Base-by-base conservation (phyloP, 2,329 filamentous ascomycete genomes). In the Xenoacremonium recifei region DNA sequence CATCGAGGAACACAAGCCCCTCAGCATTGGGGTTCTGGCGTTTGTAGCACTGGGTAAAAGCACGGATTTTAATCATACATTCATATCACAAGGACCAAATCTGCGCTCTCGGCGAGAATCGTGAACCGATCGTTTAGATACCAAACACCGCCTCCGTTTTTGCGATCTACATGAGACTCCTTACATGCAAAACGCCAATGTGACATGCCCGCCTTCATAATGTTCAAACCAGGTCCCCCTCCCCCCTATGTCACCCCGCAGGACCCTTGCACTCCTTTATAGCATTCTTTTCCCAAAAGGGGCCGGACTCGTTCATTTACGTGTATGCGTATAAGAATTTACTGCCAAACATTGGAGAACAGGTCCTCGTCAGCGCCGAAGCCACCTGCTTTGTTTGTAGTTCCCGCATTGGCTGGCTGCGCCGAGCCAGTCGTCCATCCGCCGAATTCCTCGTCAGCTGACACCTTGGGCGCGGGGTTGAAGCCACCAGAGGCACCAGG, bases 321-420 rank as follows among this genome's bases (percentile, higher is more conserved):
- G 41, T 48, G 33, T 42, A 42, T 41, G n/a, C n/a, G 38, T 45
- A 42, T 37, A 40, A 32, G 9, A 10, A 9, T 29, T 45, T 67
- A 96, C 70, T 90, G 80, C 92, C 92, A 97, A 37, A 97, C 92
- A 66, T 97, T 97, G 21, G 86, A 90, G 67, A 97, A 97, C 58
- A 97, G 65, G 69, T 97, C 92, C 52, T 96, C 92, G 40, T 80
- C 83, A 39, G 76, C 80, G 16, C 79, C 82, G 53, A 84, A 80
- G 12, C 79, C 79, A 17, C 75, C 69, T 23, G 83, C 71, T 67
- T 86, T 79, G n/a, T n/a, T n/a, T n/a, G n/a, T n/a, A 36, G 75
- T 67, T 12, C 67, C 60, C 18, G 65, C 65, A 16, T 10, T 32
- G 32, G 62, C 62, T 16, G 70, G 59, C 21, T 67, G 61, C 1